Evolutionary conservation across 2,329 filamentous ascomycete genomes (phyloP).

Genomic region (Emericellopsis atlantica): DNA sequence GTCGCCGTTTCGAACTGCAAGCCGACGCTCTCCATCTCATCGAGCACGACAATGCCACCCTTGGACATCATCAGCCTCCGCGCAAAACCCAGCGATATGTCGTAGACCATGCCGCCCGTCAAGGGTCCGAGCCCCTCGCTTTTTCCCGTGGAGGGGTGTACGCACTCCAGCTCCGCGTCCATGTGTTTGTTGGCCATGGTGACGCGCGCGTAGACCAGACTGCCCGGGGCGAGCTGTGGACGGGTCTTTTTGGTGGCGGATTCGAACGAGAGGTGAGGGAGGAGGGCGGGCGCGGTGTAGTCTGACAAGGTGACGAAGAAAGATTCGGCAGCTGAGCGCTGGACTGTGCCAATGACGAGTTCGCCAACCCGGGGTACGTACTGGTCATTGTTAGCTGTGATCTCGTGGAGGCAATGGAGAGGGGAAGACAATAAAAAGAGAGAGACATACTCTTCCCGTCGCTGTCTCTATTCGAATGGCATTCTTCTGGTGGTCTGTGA

Average conservation of each 20-base stretch:
- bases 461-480: constrained; percentile 66
- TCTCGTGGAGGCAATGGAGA: too few species aligned
- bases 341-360: constrained; percentile 76
- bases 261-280: constrained; percentile 88
- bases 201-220: constrained; percentile 82
- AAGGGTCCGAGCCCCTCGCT: constrained; percentile 78
- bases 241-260: constrained; percentile 84
- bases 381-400: constrained; percentile 21
- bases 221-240: constrained; percentile 60
- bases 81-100: constrained; percentile 71
- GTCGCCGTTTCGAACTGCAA: constrained; percentile 88
- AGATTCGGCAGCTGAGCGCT: constrained; percentile 61
- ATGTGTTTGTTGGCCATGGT: constrained; percentile 66
- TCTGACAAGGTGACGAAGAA: constrained; percentile 70
- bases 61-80: constrained; percentile 61
- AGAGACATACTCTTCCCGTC: constrained; percentile 47
- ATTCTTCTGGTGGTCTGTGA: constrained; percentile 60
- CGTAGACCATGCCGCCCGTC: constrained; percentile 75
- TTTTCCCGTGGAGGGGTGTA: constrained; percentile 76
- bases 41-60: constrained; percentile 60
- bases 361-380: constrained; percentile 75
- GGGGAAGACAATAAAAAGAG: neutral
- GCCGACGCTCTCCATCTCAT: constrained; percentile 64
- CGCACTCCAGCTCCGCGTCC: constrained; percentile 83
- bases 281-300: constrained; percentile 49